Evolutionary conservation across 805 yeast genomes (phyloP), one percentile per base, ranked within the genome.

Genomic region (Pichia phayaonensis): DNA sequence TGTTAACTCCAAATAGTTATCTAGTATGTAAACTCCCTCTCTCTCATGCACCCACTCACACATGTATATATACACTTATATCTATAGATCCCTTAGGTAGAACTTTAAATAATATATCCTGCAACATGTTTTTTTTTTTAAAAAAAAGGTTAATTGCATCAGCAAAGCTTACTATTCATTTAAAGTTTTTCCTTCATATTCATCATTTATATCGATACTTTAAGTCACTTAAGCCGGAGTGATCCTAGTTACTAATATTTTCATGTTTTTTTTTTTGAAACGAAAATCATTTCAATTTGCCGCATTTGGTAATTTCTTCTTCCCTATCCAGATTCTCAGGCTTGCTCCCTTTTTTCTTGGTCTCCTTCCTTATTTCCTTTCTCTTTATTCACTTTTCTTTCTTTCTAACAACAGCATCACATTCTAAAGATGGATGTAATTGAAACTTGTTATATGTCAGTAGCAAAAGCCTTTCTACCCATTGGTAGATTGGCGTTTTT

Each of bases 401-500:
- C 18, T 16, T 23, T 16, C n/a, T 22, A 8, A 21, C 2, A n/a
- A 16, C 18, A 34, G 12, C n/a, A 34, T 34, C 10, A n/a, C 7
- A 16, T 2, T 16, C 4, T 7, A 18, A 31, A 13, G 15, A 50
- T 50, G 54, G 50, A 52, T 39, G 42, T 41, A 4, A 15, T 46
- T 13, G 48, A 46, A 23, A 42, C 50, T 8, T 42, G 40, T 21
- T 50, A 50, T 26, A n/a, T 39, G 29, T 31, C 53, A 3, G 36
- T 31, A 12, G 29, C 53, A 8, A 45, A 38, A 29, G 21, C 46
- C 7, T 6, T 51, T n/a, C 40, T 51, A 15, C 61, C 65, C 2
- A 5, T 62, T 12, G 69, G 68, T 2, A 50, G 64, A 20, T n/a
- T 44, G 12, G 2, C 48, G 8, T 53, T 58, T 15, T 31, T 59